Evolutionary conservation across 2,329 filamentous ascomycete species (phyloP).

Genomic region (Claviceps sp.): DNA sequence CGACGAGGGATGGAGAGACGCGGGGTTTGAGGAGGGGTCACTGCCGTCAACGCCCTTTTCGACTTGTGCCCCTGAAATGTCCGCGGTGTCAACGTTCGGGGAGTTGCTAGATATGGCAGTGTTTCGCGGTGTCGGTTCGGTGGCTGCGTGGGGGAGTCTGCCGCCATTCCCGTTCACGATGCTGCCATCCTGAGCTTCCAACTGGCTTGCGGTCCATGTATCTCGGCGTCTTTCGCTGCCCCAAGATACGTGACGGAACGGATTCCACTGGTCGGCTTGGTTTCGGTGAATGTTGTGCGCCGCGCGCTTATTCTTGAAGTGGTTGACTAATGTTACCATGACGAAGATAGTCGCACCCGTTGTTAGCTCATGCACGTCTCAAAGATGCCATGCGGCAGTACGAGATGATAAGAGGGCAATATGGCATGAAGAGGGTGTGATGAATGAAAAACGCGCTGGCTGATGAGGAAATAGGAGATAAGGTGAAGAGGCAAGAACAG

Average conservation of each 20-base stretch:
- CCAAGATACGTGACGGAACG: constrained; percentile 30
- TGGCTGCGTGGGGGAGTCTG: constrained; percentile 21
- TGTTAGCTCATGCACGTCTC: constrained; percentile 4
- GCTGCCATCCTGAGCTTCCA: constrained; percentile 18
- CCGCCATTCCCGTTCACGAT: constrained; percentile 13
- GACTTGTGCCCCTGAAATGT: constrained; percentile 8
- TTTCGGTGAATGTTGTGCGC: constrained; percentile 30
- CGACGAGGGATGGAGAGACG: constrained; percentile 10
- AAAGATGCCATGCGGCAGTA: neutral
- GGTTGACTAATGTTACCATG: constrained; percentile 27
- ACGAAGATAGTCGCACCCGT: constrained; percentile 5
- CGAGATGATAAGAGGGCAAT: neutral
- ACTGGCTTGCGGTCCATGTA: constrained; percentile 21
- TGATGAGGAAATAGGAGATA: neutral
- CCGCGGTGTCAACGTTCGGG: constrained; percentile 14
- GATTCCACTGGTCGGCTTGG: constrained; percentile 28
- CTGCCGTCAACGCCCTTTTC: constrained; percentile 9
- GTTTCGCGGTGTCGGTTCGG: constrained; percentile 17
- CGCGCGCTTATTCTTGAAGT: constrained; percentile 29
- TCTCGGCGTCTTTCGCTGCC: constrained; percentile 16
- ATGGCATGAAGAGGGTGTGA: neutral
- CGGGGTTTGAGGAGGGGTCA: constrained; percentile 10
- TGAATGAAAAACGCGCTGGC: neutral
- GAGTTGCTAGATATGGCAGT: constrained; percentile 10
- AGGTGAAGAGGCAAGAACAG: neutral